These are phyloP conservation scores for Peronospora belbahrii DNA, from an alignment of 352 stramenopile genomes.

Conservation along the genomic window DNA sequence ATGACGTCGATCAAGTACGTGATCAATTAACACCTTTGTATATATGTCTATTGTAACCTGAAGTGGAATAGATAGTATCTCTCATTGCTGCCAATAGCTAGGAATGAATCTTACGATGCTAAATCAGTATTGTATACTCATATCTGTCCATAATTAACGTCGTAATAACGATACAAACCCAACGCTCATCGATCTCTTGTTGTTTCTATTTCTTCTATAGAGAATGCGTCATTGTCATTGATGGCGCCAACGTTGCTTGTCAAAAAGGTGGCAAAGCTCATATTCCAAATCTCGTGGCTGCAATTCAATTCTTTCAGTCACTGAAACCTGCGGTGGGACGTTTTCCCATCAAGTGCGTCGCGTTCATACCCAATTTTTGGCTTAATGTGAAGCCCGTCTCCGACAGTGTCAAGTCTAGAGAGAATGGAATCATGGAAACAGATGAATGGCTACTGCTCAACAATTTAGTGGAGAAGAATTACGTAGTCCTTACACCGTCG, in stretches of 20 bases:
- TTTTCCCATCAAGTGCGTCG: constrained; percentile 53
- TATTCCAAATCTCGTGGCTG: constrained; percentile 53
- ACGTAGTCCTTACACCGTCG: constrained; percentile 70
- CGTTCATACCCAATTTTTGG: constrained; percentile 79
- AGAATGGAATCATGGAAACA: constrained; percentile 38
- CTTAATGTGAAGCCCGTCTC: constrained; percentile 49
- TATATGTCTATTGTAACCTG: too few relatives aligned
- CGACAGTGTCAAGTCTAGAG: constrained; percentile 11
- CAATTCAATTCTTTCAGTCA: constrained; percentile 58
- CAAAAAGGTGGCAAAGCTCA: constrained; percentile 45
- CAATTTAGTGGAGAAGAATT: constrained; percentile 50
- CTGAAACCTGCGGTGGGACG: constrained; percentile 15
- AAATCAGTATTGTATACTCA: not conserved
- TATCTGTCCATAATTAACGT: constrained; percentile 1
- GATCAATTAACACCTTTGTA: not conserved
- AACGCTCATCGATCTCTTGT: not conserved
- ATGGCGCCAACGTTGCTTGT: constrained; percentile 68
- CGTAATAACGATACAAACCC: not conserved
- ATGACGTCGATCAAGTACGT: constrained; percentile 23
- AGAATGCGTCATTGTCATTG: constrained; percentile 55
- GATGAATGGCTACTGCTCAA: constrained; percentile 44
- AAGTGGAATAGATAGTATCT: too few relatives aligned
- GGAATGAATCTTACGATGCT: not conserved
- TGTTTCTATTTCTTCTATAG: constrained; percentile 9
- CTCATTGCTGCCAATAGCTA: not conserved